Evolutionary conservation across 2,329 filamentous ascomycete genomes (phyloP).

Genomic region (Cercospora brassicicola): DNA sequence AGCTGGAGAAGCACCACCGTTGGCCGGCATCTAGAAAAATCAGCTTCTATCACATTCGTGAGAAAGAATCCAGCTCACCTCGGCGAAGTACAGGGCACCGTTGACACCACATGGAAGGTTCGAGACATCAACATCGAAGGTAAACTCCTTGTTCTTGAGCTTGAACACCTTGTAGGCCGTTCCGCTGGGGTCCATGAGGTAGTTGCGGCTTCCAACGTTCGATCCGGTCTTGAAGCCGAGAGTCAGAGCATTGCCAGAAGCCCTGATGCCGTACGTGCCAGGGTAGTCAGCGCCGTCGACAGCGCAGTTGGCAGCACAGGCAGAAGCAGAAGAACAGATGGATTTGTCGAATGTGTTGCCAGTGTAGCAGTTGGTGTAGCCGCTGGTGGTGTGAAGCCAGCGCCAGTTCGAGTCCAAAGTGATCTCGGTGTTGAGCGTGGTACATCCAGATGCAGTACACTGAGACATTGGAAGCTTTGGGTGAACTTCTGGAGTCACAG

Average conservation of each 20-base stretch:
- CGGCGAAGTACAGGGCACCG: constrained; percentile 64
- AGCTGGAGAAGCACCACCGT: constrained; percentile 56
- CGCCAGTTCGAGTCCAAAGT: constrained; percentile 54
- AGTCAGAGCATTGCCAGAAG: constrained; percentile 51
- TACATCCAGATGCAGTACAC: constrained; percentile 46
- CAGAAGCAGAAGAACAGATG: constrained; percentile 43
- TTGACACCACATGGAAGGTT: constrained; percentile 68
- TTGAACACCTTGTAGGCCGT: constrained; percentile 65
- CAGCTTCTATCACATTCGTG: not conserved
- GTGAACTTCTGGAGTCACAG: constrained; percentile 43
- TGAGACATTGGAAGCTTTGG: constrained; percentile 39
- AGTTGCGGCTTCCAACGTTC: constrained; percentile 54
- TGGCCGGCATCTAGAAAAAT: constrained; percentile 58
- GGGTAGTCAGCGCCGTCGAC: constrained; percentile 59
- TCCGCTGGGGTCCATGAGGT: constrained; percentile 59
- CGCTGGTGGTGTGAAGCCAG: constrained; percentile 49
- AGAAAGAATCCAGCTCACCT: not conserved
- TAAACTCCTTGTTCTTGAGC: constrained; percentile 67
- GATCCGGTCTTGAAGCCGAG: constrained; percentile 47
- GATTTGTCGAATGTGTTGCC: constrained; percentile 50
- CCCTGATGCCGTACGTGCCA: constrained; percentile 57
- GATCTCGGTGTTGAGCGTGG: constrained; percentile 39
- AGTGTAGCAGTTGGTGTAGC: constrained; percentile 53
- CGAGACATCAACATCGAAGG: constrained; percentile 71
- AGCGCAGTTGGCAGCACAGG: constrained; percentile 58